These are phyloP conservation scores for Friedmanniomyces simplex DNA, from an alignment of 495 filamentous ascomycete species.

Conservation along the genomic window DNA sequence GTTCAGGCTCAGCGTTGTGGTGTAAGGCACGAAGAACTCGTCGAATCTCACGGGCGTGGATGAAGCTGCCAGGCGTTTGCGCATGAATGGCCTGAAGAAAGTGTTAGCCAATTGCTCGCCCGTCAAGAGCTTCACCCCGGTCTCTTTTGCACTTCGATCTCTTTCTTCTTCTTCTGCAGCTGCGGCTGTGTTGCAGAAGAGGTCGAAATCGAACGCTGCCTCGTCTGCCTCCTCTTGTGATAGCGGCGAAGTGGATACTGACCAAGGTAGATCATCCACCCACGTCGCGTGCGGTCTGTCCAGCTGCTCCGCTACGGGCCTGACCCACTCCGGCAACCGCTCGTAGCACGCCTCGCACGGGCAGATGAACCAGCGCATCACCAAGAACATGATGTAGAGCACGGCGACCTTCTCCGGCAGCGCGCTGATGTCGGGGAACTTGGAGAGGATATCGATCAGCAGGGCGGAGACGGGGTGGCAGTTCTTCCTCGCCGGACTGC, in stretches of 20 bases:
- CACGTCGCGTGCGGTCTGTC: conserved; percentile 57
- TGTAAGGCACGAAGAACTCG: conserved; percentile 70
- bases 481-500: conserved; percentile 47
- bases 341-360: conserved; percentile 66
- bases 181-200: neutral
- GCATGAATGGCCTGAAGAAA: conserved; percentile 47
- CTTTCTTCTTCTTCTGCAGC: too few species aligned
- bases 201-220: neutral
- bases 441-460: conserved; percentile 68
- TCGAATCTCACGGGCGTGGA: conserved; percentile 42
- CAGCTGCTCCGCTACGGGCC: conserved; percentile 51
- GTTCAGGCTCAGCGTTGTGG: conserved; percentile 57
- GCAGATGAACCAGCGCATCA: conserved; percentile 72
- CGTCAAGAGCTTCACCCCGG: neutral
- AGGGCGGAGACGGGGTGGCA: conserved; percentile 69
- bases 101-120: neutral
- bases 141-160: too few species aligned
- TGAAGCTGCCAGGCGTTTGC: conserved; percentile 44
- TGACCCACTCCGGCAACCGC: conserved; percentile 56
- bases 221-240: neutral
- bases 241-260: conserved; percentile 5
- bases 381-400: conserved; percentile 70
- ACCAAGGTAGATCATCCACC: conserved; percentile 68
- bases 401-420: conserved; percentile 70
- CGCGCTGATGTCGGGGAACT: conserved; percentile 56